These are phyloP conservation scores for Sarocladium brachiariae DNA, from an alignment of 2,329 filamentous ascomycete genomes.

Conservation along the genomic window DNA sequence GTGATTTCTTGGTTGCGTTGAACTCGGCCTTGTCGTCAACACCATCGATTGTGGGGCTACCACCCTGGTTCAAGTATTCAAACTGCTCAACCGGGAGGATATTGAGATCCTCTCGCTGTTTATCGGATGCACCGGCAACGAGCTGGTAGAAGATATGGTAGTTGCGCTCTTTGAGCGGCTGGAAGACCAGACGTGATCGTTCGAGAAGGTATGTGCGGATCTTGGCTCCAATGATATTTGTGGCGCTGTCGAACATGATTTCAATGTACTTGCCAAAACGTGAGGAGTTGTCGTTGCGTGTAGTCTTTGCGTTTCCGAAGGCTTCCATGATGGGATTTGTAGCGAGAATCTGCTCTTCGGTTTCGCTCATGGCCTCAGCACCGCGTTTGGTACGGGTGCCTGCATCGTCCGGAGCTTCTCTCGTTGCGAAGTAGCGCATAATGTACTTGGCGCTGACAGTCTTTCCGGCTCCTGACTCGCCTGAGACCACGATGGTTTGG, in stretches of 20 bases:
- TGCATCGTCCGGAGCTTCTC: conserved; percentile 86
- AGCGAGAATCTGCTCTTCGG: conserved; percentile 94
- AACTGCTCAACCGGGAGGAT: conserved; percentile 83
- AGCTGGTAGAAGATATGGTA: conserved; percentile 99
- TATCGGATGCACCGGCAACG: conserved; percentile 81
- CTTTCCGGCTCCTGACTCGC: conserved; percentile 97
- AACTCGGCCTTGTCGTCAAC: conserved; percentile 96
- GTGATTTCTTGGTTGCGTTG: conserved; percentile 74
- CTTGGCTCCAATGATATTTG: conserved; percentile 95
- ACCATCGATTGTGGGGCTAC: conserved; percentile 82
- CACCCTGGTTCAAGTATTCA: conserved; percentile 93
- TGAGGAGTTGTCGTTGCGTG: conserved; percentile 97
- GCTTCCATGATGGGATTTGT: conserved; percentile 99
- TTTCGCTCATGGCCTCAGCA: conserved; percentile 84
- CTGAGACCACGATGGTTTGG: conserved; percentile 98
- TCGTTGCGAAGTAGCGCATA: conserved; percentile 98
- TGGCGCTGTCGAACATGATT: conserved; percentile 95
- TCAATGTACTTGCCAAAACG: conserved; percentile 99
- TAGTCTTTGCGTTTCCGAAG: conserved; percentile 99
- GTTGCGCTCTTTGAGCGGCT: conserved; percentile 94
- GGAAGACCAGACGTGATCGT: conserved; percentile 91
- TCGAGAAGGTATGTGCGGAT: conserved; percentile 95
- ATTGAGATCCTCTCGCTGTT: conserved; percentile 71
- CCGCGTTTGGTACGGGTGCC: conserved; percentile 65
- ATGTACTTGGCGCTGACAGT: conserved; percentile 99